These are phyloP conservation scores for Suhomyces wounanorum DNA, from an alignment of 1,139 yeast genomes.

Conservation along the genomic window DNA sequence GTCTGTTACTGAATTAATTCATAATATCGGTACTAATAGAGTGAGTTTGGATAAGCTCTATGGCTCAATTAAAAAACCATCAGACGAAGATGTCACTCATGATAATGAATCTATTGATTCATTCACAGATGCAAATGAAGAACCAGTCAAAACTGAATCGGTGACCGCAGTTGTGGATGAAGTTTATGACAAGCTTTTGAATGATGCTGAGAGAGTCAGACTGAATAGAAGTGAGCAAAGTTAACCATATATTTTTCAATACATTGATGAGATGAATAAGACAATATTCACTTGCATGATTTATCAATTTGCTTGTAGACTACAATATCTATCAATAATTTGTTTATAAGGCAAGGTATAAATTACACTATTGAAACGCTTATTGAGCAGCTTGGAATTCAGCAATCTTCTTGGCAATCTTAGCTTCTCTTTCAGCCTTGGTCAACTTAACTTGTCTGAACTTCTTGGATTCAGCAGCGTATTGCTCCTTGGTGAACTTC, in stretches of 20 bases:
- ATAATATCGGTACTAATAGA: conserved; percentile 57
- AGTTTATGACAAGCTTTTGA: conserved; percentile 68
- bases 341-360: not conserved
- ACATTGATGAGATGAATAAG: not conserved
- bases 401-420: conserved; percentile 89
- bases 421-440: conserved; percentile 87
- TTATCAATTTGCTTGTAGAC: not conserved
- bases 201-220: conserved; percentile 65
- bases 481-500: conserved; percentile 97
- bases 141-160: conserved; percentile 11
- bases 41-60: conserved; percentile 60
- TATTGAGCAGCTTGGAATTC: conserved; percentile 65
- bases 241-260: not conserved
- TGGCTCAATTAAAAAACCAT: conserved; percentile 17
- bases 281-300: not conserved
- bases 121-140: conserved; percentile 18
- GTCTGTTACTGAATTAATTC: conserved; percentile 69
- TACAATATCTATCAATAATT: not conserved
- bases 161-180: conserved; percentile 56
- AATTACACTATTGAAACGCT: conserved; percentile 18
- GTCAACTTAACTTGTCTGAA: conserved; percentile 87
- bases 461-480: conserved; percentile 95
- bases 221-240: conserved; percentile 35
- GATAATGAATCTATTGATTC: conserved; percentile 40
- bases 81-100: conserved; percentile 17